Evolutionary conservation across 768 basidiomycete genomes (phyloP).

Genomic region (Pleurotus salmoneostramineus): DNA sequence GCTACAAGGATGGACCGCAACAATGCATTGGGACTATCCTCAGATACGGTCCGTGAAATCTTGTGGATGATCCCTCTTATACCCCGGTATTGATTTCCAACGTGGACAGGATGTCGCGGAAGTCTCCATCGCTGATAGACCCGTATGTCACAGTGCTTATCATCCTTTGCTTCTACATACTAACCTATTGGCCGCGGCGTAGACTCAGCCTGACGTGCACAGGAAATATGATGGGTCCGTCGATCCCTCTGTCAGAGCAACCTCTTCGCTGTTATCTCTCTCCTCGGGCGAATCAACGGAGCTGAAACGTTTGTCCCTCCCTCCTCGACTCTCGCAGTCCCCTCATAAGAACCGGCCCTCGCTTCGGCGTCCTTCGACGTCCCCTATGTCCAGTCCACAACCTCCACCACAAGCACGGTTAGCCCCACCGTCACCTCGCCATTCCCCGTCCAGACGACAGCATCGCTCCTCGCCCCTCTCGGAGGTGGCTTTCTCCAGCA

Average conservation of each 20-base stretch:
- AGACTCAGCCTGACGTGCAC: not conserved
- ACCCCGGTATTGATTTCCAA: too few relatives aligned
- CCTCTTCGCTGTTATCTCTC: not conserved
- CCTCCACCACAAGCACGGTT: not conserved
- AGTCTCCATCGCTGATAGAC: not conserved
- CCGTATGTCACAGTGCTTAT: not conserved
- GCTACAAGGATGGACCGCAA: too few relatives aligned
- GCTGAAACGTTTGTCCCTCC: not conserved
- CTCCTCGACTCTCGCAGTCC: not conserved
- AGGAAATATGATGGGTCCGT: not conserved
- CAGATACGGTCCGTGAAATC: too few relatives aligned
- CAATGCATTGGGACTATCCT: too few relatives aligned
- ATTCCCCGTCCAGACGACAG: constrained; percentile 21
- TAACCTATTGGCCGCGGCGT: not conserved
- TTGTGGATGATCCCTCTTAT: too few relatives aligned
- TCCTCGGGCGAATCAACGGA: not conserved
- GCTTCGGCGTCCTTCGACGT: not conserved
- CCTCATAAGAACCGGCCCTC: not conserved
- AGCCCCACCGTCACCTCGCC: not conserved
- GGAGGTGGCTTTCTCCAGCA: constrained; percentile 28
- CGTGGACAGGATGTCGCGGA: not conserved
- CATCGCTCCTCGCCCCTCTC: constrained; percentile 40
- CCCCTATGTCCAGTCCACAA: not conserved
- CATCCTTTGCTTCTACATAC: not conserved
- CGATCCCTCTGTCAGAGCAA: not conserved